phyloP scores from a whole-genome alignment of 768 basidiomycete genomes.

The Mycena venus region DNA sequence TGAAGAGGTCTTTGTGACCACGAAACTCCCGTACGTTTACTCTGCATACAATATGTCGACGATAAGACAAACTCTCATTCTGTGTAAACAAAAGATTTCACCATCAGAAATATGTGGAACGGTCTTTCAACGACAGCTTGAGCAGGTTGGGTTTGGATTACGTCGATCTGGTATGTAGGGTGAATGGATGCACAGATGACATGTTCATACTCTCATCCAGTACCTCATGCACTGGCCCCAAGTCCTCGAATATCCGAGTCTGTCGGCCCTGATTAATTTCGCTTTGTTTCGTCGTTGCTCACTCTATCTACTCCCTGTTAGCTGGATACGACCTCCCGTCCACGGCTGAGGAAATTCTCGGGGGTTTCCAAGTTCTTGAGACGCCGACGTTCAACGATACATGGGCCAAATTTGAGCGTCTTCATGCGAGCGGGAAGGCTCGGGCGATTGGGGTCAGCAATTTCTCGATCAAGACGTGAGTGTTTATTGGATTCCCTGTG shows the following conservation, averaged over 20 bases:
- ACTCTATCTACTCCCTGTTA: background rate
- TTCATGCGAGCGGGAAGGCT: slow-evolving; percentile 60
- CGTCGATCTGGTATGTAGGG: slow-evolving; percentile 62
- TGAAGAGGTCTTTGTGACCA: slow-evolving; percentile 63
- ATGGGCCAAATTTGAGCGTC: slow-evolving; percentile 66
- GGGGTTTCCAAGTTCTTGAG: slow-evolving; percentile 41
- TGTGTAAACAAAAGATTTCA: slow-evolving; percentile 52
- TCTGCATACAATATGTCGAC: too few relatives aligned
- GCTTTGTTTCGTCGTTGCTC: too few relatives aligned
- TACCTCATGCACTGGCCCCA: slow-evolving; percentile 69
- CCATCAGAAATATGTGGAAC: slow-evolving; percentile 52
- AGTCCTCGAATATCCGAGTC: slow-evolving; percentile 47
- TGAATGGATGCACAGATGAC: too few relatives aligned
- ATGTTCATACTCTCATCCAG: slow-evolving; percentile 43
- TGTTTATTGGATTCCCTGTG: background rate
- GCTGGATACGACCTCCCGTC: slow-evolving; percentile 36
- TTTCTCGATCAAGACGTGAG: slow-evolving; percentile 69
- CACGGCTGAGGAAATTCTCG: slow-evolving; percentile 48
- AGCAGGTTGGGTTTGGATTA: slow-evolving; percentile 57
- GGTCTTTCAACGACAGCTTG: slow-evolving; percentile 58
- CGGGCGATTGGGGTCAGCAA: slow-evolving; percentile 72
- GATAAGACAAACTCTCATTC: background rate
- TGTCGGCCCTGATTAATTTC: too few relatives aligned
- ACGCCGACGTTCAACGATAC: slow-evolving; percentile 54
- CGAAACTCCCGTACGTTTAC: slow-evolving; percentile 57